Evolutionary conservation across 2,329 filamentous ascomycete species (phyloP), one percentile per base, ranked within the genome.

Genomic region (Cladosporium velox): DNA sequence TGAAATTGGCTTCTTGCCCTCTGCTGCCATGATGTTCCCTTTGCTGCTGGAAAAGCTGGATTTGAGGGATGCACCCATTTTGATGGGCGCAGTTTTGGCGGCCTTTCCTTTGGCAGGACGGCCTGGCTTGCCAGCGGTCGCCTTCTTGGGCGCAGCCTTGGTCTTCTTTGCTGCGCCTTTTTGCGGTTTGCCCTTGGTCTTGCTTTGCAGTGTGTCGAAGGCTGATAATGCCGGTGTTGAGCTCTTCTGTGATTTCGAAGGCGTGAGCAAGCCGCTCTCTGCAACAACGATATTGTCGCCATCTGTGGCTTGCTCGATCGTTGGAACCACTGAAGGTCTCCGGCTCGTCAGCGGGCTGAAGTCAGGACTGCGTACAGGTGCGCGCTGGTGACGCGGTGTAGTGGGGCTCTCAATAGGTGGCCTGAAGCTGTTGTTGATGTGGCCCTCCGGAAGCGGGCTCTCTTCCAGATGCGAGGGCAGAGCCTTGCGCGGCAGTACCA

Each of bases 341-440:
- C 68, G 65, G 24, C 67, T 72, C 1, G 70, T 66, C 11, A 72
- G 54, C 18, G 71, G 71, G 38, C 68, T 72, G 64, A 64, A 72
- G 44, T 69, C 67, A 15, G 65, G 60, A 26, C 65, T 62, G 34
- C 34, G 67, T 32, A 54, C 38, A 14, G 38, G 52, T 10, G 24
- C 64, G 38, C 51, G 62, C 15, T 65, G 51, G 11, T 55, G 51
- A 38, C 41, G 58, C 32, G 63, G 64, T 34, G 71, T 71, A 12
- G 65, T 69, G 35, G 72, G 67, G 52, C 70, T 69, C 18, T 68
- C 57, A 11, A 69, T 66, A 26, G 69, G 67, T 58, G 69, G 69
- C 12, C 55, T 66, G 72, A 77, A 75, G 67, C 72, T 74, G 68
- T 76, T 74, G 70, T 77, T 74, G 58, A 66, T 62, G 57, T 75